A percentile compares a stretch with the other conserved stretches of the same genome.
Conservation (phyloP, 2,329 filamentous ascomycete species). For the Fusarium hostae region DNA sequence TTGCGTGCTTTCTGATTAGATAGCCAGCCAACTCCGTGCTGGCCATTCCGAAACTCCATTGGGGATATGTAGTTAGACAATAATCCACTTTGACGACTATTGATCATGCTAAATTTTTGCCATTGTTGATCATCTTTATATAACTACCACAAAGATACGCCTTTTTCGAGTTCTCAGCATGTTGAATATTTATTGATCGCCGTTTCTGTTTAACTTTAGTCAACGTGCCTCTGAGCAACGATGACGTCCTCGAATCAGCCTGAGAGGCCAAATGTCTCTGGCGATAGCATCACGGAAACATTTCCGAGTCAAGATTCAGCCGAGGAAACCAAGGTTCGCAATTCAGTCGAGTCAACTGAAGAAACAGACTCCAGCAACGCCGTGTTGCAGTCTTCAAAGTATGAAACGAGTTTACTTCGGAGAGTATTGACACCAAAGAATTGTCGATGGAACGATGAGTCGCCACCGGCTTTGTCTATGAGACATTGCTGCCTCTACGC, state of each 20-base stretch:
- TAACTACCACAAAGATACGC: neutral
- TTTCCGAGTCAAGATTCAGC: neutral
- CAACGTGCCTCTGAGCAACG: neutral
- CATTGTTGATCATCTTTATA: neutral
- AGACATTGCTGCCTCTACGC: slow-evolving; percentile 77
- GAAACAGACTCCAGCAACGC: slow-evolving; percentile 10
- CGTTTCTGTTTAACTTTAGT: neutral
- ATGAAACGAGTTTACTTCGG: slow-evolving; percentile 38
- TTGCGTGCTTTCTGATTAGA: slow-evolving; percentile 32
- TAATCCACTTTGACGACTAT: slow-evolving; percentile 15
- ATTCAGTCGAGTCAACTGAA: slow-evolving; percentile 19
- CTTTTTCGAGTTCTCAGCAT: neutral
- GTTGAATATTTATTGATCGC: neutral
- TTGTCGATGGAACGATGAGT: slow-evolving; percentile 74
- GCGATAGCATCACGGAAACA: slow-evolving; percentile 18
- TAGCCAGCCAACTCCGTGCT: neutral
- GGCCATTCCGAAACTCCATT: slow-evolving; percentile 21
- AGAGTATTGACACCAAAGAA: slow-evolving; percentile 64
- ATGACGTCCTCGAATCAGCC: slow-evolving; percentile 27
- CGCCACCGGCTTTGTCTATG: slow-evolving; percentile 75
- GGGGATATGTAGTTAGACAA: slow-evolving; percentile 7
- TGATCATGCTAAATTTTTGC: neutral
- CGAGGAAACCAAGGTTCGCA: neutral
- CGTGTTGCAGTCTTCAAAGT: slow-evolving; percentile 28
- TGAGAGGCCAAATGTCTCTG: neutral